Evolutionary conservation across 257 asterid species (phyloP).

Genomic region (Anisodus tanguticus): DNA sequence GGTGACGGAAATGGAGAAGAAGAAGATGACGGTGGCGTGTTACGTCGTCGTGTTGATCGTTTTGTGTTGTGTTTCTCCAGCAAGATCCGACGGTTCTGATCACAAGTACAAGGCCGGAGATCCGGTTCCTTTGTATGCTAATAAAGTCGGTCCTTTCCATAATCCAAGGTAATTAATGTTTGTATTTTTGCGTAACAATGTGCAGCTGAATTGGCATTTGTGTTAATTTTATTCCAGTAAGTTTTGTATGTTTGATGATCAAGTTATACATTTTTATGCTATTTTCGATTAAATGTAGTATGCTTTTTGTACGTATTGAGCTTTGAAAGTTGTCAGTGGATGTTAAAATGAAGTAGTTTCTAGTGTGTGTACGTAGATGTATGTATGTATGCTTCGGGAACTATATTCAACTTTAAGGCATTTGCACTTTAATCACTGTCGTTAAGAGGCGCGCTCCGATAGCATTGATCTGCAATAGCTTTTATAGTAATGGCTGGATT

Average conservation of each 20-base stretch:
- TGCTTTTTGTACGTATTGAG: neutral
- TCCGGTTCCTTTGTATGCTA: slow-evolving; percentile 77
- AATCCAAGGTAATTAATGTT: slow-evolving; percentile 66
- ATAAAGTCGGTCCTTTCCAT: slow-evolving; percentile 92
- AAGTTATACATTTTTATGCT: neutral
- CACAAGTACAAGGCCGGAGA: slow-evolving; percentile 76
- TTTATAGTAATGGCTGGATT: too few species aligned
- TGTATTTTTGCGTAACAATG: neutral
- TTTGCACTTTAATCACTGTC: too few species aligned
- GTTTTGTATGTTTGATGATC: neutral
- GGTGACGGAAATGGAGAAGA: slow-evolving; percentile 37
- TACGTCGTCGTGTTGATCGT: slow-evolving; percentile 42
- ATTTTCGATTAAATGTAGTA: neutral
- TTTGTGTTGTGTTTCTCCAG: slow-evolving; percentile 34
- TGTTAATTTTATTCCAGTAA: neutral
- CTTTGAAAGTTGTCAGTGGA: neutral
- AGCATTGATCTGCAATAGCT: too few species aligned
- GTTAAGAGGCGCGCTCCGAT: too few species aligned
- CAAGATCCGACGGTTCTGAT: slow-evolving; percentile 74
- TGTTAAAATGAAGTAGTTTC: neutral
- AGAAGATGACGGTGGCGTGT: slow-evolving; percentile 29
- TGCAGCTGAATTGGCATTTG: slow-evolving; percentile 4
- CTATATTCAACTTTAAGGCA: too few species aligned
- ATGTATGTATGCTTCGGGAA: neutral
- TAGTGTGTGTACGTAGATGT: neutral